Conservation (phyloP, 306 rosid genomes). For the Cucurbita pepo region DNA sequence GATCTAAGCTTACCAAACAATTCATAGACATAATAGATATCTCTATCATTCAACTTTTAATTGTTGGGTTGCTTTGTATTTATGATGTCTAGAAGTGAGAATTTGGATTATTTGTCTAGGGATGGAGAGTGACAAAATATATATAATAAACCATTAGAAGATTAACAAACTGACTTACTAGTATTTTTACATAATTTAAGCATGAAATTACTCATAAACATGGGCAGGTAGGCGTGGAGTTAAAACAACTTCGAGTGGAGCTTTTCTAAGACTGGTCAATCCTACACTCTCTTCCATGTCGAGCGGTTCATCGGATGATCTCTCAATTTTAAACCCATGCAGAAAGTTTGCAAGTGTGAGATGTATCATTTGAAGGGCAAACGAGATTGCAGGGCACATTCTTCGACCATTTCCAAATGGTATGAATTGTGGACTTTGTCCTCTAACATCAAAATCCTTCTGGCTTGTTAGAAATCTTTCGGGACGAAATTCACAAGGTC, state of each 20-base stretch:
- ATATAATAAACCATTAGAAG: too few relatives aligned
- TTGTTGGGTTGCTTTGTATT: too few relatives aligned
- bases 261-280: background rate
- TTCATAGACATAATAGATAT: too few relatives aligned
- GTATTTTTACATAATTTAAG: too few relatives aligned
- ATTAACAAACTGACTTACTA: too few relatives aligned
- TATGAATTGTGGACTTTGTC: conserved; percentile 30
- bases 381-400: conserved; percentile 7
- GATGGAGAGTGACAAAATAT: too few relatives aligned
- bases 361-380: background rate
- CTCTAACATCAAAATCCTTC: conserved; percentile 22
- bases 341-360: background rate
- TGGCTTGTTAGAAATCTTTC: conserved; percentile 33
- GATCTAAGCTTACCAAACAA: too few relatives aligned
- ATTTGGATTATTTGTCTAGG: too few relatives aligned
- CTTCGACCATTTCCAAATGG: conserved; percentile 30
- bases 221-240: background rate
- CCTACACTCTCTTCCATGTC: background rate
- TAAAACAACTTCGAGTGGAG: background rate
- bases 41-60: too few relatives aligned
- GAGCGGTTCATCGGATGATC: background rate
- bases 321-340: background rate
- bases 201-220: background rate
- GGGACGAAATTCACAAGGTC: conserved; percentile 24
- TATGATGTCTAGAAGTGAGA: too few relatives aligned